phyloP scores from a whole-genome alignment of 2,329 filamentous ascomycete species.

The Trichoderma cornu-damae region DNA sequence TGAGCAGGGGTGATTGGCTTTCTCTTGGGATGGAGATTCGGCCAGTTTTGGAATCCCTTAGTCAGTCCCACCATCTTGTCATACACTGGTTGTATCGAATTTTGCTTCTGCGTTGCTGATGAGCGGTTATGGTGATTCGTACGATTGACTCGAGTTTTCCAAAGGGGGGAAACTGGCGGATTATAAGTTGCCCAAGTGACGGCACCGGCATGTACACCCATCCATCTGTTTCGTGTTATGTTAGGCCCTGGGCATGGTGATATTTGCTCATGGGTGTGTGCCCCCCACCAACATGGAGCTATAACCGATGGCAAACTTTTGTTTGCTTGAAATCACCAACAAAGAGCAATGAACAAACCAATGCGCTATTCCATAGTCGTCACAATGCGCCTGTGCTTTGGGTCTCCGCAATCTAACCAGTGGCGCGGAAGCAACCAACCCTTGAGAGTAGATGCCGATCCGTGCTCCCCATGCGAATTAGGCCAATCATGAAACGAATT shows the following conservation, averaged over 20 bases:
- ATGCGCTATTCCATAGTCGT: too few species aligned
- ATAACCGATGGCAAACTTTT: not conserved
- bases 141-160: not conserved
- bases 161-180: too few species aligned
- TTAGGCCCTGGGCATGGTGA: too few species aligned
- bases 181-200: not conserved
- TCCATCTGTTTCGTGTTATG: too few species aligned
- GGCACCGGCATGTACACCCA: too few species aligned
- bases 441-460: not conserved
- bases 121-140: not conserved
- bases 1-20: not conserved
- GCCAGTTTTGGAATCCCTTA: not conserved
- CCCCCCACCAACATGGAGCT: not conserved
- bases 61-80: slow-evolving; percentile 2
- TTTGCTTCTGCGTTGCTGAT: not conserved
- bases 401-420: too few species aligned
- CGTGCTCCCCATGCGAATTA: too few species aligned
- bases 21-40: slow-evolving; percentile 4
- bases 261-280: too few species aligned
- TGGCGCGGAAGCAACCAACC: too few species aligned
- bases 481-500: not conserved
- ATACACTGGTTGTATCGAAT: not conserved
- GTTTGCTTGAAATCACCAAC: not conserved
- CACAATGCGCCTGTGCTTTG: too few species aligned
- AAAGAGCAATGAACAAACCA: not conserved